Conservation (phyloP, 768 basidiomycete species). For the Suillus sp. region DNA sequence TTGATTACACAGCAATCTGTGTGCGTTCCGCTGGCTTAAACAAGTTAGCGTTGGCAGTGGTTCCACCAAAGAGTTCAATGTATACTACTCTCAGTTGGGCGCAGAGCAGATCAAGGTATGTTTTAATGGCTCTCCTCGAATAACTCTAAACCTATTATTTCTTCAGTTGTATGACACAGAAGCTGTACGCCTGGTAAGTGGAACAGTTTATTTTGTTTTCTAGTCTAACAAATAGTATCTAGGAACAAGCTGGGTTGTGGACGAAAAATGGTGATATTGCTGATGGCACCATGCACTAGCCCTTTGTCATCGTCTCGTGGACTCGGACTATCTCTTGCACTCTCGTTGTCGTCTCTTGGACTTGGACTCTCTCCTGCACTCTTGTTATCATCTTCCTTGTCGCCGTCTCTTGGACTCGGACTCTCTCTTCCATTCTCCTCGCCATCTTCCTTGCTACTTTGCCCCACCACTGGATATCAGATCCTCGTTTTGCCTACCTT, state of each 20-base stretch:
- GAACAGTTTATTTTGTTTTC: not conserved
- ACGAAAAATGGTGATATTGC: too few species aligned
- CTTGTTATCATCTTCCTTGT: not conserved
- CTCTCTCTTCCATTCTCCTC: too few species aligned
- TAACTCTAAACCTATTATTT: not conserved
- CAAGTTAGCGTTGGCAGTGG: conserved; percentile 6
- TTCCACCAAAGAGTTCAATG: conserved; percentile 10
- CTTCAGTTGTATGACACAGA: not conserved
- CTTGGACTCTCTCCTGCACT: too few species aligned
- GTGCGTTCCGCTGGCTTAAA: conserved; percentile 7
- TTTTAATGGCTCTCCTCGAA: not conserved
- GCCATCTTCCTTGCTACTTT: not conserved
- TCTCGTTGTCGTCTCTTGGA: too few species aligned
- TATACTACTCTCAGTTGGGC: not conserved
- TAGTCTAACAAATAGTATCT: not conserved
- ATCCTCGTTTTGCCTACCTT: not conserved
- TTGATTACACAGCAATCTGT: conserved; percentile 4
- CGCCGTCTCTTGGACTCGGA: too few species aligned
- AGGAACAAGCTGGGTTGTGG: too few species aligned
- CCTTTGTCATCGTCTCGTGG: too few species aligned
- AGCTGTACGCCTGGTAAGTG: not conserved
- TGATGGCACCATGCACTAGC: too few species aligned
- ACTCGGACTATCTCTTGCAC: too few species aligned
- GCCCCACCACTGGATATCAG: too few species aligned
- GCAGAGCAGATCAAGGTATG: not conserved